phyloP scores from a whole-genome alignment of 306 rosid species.

The Aeschynomene evenia region DNA sequence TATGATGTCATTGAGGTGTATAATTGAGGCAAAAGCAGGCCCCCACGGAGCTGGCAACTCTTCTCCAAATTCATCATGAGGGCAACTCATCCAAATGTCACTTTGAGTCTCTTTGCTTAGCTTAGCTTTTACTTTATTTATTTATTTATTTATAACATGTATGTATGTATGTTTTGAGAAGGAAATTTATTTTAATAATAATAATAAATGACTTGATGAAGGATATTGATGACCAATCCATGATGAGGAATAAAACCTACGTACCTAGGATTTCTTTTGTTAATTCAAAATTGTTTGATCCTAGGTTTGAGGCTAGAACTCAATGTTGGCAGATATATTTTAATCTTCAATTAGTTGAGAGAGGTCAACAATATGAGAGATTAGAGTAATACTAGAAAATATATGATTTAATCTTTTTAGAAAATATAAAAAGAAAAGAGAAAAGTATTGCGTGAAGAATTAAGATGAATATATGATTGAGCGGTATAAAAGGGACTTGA shows the following conservation, averaged over 20 bases:
- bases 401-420: too few species aligned
- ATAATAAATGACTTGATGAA: background rate
- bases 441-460: background rate
- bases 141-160: too few species aligned
- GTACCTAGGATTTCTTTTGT: background rate
- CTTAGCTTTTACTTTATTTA: background rate
- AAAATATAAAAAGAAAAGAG: background rate
- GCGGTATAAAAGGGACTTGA: too few species aligned
- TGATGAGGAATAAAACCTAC: background rate
- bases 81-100: background rate
- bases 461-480: background rate
- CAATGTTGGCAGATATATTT: background rate
- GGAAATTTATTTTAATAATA: too few species aligned
- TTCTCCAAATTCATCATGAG: constrained; percentile 25
- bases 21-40: constrained; percentile 32
- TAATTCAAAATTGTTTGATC: background rate
- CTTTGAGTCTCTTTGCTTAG: background rate
- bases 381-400: background rate
- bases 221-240: background rate
- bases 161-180: too few species aligned
- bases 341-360: background rate
- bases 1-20: constrained; percentile 27
- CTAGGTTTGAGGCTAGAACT: background rate
- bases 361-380: background rate
- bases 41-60: constrained; percentile 21